Evolutionary conservation across 169 alveolate species (phyloP).

Genomic region (Plasmodium knowlesi): DNA sequence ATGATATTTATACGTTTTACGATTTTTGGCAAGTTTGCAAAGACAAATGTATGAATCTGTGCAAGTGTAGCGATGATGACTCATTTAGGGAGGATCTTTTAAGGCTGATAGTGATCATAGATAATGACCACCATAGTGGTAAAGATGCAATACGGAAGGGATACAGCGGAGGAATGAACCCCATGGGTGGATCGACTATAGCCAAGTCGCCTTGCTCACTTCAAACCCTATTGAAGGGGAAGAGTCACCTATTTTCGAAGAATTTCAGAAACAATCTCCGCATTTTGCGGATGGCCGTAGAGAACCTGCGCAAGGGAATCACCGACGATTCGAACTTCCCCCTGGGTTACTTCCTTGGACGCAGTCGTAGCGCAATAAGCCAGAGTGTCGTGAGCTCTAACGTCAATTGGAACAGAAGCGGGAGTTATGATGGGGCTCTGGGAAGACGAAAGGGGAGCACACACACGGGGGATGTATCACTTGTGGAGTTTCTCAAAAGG

Average conservation of each 20-base stretch:
- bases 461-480: neutral
- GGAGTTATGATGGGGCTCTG: neutral
- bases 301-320: neutral
- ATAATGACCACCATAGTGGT: neutral
- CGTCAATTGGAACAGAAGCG: neutral
- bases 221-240: neutral
- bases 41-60: neutral
- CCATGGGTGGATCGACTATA: neutral
- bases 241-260: conserved; percentile 12
- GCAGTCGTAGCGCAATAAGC: neutral
- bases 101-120: conserved; percentile 13
- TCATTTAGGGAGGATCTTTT: conserved; percentile 41
- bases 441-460: neutral
- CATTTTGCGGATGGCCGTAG: neutral
- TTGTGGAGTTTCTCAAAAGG: conserved; percentile 21
- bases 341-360: neutral
- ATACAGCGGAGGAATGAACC: neutral
- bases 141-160: neutral
- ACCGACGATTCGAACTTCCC: neutral
- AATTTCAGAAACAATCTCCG: conserved; percentile 23
- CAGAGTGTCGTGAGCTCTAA: neutral
- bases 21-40: conserved; percentile 40
- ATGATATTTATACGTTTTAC: conserved; percentile 26
- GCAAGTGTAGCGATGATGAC: conserved; percentile 7
- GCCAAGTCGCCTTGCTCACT: neutral